phyloP scores from a whole-genome alignment of 331 rosid species.

The Rhamnella rubrinervis region DNA sequence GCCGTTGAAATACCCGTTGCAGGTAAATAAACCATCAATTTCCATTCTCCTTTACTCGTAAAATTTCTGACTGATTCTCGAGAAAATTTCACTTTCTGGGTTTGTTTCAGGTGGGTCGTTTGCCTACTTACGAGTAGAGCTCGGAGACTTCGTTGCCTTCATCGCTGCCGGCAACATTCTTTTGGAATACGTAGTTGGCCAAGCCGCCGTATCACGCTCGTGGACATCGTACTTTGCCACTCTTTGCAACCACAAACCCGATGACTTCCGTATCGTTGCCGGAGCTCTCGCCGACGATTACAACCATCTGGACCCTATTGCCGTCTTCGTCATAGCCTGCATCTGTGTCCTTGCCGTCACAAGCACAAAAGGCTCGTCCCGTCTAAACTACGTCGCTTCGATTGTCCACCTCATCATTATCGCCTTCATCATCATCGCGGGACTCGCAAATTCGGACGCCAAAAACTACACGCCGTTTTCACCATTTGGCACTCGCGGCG shows the following conservation, averaged over 20 bases:
- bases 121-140: constrained; percentile 74
- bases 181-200: constrained; percentile 57
- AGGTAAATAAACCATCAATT: constrained; percentile 23
- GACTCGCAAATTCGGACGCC: constrained; percentile 52
- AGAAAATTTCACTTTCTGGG: no score
- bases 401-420: constrained; percentile 51
- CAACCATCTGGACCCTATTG: constrained; percentile 62
- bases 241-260: constrained; percentile 48
- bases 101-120: constrained; percentile 63
- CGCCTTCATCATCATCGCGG: constrained; percentile 62
- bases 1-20: constrained; percentile 89
- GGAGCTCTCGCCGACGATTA: constrained; percentile 9
- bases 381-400: constrained; percentile 69
- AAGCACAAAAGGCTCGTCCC: constrained; percentile 78
- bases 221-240: constrained; percentile 89
- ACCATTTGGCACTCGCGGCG: constrained; percentile 41
- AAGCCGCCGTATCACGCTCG: constrained; percentile 70
- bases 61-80: no score
- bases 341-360: constrained; percentile 47
- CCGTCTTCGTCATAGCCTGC: constrained; percentile 37
- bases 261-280: constrained; percentile 50
- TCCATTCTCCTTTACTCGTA: no score
- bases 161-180: constrained; percentile 77
- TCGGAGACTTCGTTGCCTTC: constrained; percentile 20
- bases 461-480: constrained; percentile 38